Base-by-base conservation (phyloP, 345 rosid species). In the Zanthoxylum bungeanum region DNA sequence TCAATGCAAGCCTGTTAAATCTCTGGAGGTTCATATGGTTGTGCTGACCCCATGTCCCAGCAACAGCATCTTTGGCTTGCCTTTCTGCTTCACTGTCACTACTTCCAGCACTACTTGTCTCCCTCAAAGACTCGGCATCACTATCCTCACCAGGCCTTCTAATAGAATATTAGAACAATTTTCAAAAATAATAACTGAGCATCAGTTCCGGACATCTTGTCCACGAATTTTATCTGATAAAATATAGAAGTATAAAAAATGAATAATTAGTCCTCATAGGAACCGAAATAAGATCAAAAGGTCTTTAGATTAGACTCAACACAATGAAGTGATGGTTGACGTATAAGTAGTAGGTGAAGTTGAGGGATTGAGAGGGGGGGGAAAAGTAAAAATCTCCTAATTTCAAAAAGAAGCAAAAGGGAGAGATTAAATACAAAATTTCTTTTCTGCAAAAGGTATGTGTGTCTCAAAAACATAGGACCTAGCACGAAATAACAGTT, bases 51-150 rank as follows among this genome's bases (percentile, higher is more conserved):
- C 58, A 31, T 9, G 53, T 76, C 71, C 79, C 84, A 12, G 77
- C 76, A 14, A 33, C 77, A 58, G 42, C 76, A 58, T 56, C 71
- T 34, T 77, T 78, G 14, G 61, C 76, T 22, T 30, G 76, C 33
- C 70, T 71, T 37, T 78, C 88, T n/a, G 60, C 65, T 49, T 74
- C 82, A 51, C 60, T 64, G 10, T 82, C 83, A 58, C 80, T 76
- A 39, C 75, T 77, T 37, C 71, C 78, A 19, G 69, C 76, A 74
- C 81, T 77, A 60, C 82, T 80, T 7, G 69, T 68, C 71, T 79
- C 85, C 75, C 85, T 80, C 0, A 78, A 82, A 60, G 84, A 77
- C 53, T 76, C 80, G 7, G 75, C 81, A 65, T 82, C 87, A 71
- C 79, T 67, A 61, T 79, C 80, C 52, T 83, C 85, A 47, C 79